phyloP scores from a whole-genome alignment of 2,329 filamentous ascomycete genomes.

The Neofusicoccum ribis region DNA sequence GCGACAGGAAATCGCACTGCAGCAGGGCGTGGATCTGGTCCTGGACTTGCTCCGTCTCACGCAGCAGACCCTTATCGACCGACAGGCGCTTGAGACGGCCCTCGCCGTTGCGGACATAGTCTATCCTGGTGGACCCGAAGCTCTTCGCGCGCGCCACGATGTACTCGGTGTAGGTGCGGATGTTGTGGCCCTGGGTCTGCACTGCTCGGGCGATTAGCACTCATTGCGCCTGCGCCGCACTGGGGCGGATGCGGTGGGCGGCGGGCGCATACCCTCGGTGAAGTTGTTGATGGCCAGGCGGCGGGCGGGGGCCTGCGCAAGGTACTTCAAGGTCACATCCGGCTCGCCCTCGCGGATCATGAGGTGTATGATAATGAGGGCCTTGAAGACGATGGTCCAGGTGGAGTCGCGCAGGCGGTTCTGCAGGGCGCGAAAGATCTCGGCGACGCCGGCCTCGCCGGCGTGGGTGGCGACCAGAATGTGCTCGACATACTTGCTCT shows the following conservation, averaged over 20 bases:
- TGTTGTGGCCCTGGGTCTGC: constrained; percentile 93
- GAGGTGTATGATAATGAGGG: constrained; percentile 89
- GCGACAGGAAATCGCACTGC: constrained; percentile 85
- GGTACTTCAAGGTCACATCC: constrained; percentile 82
- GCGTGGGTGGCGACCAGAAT: constrained; percentile 94
- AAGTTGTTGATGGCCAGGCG: constrained; percentile 86
- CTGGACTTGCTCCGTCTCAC: constrained; percentile 90
- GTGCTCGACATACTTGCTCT: constrained; percentile 99
- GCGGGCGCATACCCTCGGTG: constrained; percentile 71
- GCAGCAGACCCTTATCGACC: constrained; percentile 86
- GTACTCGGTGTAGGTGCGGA: constrained; percentile 87
- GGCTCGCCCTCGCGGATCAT: constrained; percentile 96
- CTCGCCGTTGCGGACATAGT: constrained; percentile 84
- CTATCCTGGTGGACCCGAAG: constrained; percentile 79
- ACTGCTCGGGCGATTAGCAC: constrained; percentile 54
- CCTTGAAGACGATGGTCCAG: constrained; percentile 99
- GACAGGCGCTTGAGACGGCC: constrained; percentile 80
- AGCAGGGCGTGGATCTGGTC: constrained; percentile 81
- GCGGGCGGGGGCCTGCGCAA: constrained; percentile 74
- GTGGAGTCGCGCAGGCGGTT: constrained; percentile 89
- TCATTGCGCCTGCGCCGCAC: background rate
- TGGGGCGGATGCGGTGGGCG: background rate
- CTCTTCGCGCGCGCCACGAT: constrained; percentile 78
- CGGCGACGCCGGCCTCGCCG: constrained; percentile 89
- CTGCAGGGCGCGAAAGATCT: constrained; percentile 91